Base-by-base conservation (phyloP, 805 yeast genomes). In the Ogataea corticis region DNA sequence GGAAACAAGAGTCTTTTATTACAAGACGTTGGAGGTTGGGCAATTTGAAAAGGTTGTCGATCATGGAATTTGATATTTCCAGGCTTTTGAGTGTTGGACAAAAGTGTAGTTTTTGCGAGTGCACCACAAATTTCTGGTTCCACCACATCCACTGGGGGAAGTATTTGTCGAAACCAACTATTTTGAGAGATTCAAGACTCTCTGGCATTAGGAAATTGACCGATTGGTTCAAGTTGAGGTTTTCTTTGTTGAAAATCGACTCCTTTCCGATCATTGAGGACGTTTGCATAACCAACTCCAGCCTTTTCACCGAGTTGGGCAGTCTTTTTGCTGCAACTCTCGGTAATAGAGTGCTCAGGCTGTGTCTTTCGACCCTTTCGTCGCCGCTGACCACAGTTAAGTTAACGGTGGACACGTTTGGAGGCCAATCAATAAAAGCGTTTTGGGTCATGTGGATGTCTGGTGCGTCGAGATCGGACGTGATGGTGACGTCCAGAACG, bases 71-170 rank as follows among this genome's bases (percentile, higher is more conserved):
- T n/a, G 39, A 29, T 18, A 50, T 27, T 9, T 34, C 45, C 16
- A 50, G 23, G 3, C 28, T 15, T 6, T 7, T 17, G 25, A 50
- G 23, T 2, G 50, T 31, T 11, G 35, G 3, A 5, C 49, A 44
- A 3, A 50, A 36, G 3, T 28, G 15, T 18, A 50, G 36, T 21
- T 44, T 28, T 10, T 31, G 31, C 9, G 50, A 38, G 25, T 38
- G 37, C 37, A 50, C 34, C 4, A 46, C 31, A 21, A 50, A 46
- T 34, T 35, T 33, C 16, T 40, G 41, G 38, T 50, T 46, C 54
- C 54, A 50, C 50, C 50, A 46, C 28, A 39, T 35, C 54, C 54
- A 50, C 23, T 46, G 48, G 2, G 54, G 50, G 33, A 50, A 50
- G 27, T 46, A 46, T 31, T 46, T 41, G 15, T 46, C 49, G 4